Conservation (phyloP, 1,284 basidiomycete species). For the Pseudozyma sp. region DNA sequence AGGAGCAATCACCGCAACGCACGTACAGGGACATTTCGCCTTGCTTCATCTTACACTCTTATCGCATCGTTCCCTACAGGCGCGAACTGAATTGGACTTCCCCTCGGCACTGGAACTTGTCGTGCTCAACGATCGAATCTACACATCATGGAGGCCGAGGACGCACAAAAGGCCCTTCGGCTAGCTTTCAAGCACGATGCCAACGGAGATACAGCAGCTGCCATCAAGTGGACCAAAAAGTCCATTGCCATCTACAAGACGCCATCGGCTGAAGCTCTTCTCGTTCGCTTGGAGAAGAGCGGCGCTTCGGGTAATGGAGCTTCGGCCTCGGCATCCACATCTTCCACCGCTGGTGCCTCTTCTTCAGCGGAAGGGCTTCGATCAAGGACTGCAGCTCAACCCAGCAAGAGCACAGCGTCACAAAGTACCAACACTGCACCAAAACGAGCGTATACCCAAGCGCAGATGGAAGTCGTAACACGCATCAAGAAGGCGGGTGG, state of each 20-base stretch:
- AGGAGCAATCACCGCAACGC: no score
- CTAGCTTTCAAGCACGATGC: conserved; percentile 65
- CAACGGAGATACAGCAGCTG: conserved; percentile 69
- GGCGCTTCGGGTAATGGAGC: conserved; percentile 68
- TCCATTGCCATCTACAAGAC: conserved; percentile 86
- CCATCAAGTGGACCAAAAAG: conserved; percentile 91
- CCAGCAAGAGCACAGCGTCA: conserved; percentile 69
- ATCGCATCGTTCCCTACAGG: no score
- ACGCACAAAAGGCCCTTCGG: conserved; percentile 62
- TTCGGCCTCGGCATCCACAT: conserved; percentile 69
- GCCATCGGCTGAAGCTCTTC: conserved; percentile 78
- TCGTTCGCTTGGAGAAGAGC: conserved; percentile 73
- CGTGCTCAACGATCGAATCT: no score
- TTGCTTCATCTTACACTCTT: no score
- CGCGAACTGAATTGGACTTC: no score
- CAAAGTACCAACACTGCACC: conserved; percentile 50
- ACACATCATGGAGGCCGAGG: conserved; percentile 56
- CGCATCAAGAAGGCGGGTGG: conserved; percentile 83
- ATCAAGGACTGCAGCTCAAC: conserved; percentile 69
- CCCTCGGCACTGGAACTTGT: no score
- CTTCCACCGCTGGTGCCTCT: conserved; percentile 73
- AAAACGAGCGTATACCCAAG: conserved; percentile 86
- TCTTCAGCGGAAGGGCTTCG: conserved; percentile 71
- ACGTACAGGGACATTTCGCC: no score
- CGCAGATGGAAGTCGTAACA: conserved; percentile 87